Evolutionary conservation across 129 eudicot genomes (phyloP).

Genomic region (Helianthus annuus): DNA sequence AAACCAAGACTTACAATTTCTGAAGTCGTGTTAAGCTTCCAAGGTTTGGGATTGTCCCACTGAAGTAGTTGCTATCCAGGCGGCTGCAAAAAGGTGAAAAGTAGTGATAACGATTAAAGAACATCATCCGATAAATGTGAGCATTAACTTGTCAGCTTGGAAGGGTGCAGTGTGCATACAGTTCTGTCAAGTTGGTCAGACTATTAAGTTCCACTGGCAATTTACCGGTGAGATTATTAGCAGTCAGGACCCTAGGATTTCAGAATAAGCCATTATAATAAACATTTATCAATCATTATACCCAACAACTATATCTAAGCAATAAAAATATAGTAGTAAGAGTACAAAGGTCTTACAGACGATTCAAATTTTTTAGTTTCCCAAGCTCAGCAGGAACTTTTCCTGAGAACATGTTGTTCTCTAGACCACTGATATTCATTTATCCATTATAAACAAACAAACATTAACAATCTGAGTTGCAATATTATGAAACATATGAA

Average conservation of each 20-base stretch:
- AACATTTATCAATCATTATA: too few relatives aligned
- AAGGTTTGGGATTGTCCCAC: slow-evolving; percentile 47
- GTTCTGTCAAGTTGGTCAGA: too few relatives aligned
- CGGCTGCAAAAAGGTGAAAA: slow-evolving; percentile 37
- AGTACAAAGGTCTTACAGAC: slow-evolving; percentile 39
- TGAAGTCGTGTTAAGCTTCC: not conserved
- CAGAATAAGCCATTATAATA: too few relatives aligned
- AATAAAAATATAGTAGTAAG: not conserved
- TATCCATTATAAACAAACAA: not conserved
- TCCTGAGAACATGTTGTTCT: slow-evolving; percentile 55
- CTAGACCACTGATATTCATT: slow-evolving; percentile 48
- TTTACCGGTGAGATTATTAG: too few relatives aligned
- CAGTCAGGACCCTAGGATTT: too few relatives aligned
- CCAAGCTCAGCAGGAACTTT: slow-evolving; percentile 64
- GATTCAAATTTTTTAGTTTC: slow-evolving; percentile 39
- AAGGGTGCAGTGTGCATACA: too few relatives aligned
- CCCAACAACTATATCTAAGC: not conserved
- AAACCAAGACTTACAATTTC: not conserved
- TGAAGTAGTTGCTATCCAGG: slow-evolving; percentile 58
- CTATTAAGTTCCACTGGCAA: too few relatives aligned
- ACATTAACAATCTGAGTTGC: not conserved
- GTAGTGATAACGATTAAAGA: too few relatives aligned
- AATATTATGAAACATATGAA: too few relatives aligned
- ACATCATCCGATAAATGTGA: too few relatives aligned
- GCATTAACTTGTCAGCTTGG: too few relatives aligned